Conservation (phyloP, 495 filamentous ascomycete genomes). For the Xylaria curta region DNA sequence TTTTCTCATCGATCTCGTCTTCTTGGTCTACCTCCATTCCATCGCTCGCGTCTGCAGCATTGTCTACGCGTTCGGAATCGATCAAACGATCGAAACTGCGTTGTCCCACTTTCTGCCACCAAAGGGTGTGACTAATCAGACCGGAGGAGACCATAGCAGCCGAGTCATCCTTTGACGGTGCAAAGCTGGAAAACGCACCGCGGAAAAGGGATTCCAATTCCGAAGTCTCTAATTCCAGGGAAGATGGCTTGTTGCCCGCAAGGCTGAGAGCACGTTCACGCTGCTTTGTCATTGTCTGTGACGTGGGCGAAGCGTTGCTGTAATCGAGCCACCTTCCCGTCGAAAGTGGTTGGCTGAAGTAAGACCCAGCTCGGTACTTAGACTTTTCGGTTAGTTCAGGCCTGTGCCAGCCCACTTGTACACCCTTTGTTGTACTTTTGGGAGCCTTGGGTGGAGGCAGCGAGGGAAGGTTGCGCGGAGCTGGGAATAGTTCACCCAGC, state of each 20-base stretch:
- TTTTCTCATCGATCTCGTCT: slow-evolving; percentile 51
- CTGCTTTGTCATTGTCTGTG: slow-evolving; percentile 68
- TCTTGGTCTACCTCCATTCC: slow-evolving; percentile 37
- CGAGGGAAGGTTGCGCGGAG: slow-evolving; percentile 68
- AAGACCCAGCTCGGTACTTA: slow-evolving; percentile 61
- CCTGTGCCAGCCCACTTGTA: slow-evolving; percentile 67
- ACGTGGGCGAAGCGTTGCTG: slow-evolving; percentile 62
- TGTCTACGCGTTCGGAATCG: slow-evolving; percentile 48
- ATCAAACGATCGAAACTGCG: slow-evolving; percentile 58
- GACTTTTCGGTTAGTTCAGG: slow-evolving; percentile 60
- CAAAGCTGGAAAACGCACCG: slow-evolving; percentile 87
- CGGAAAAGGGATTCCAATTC: slow-evolving; percentile 78
- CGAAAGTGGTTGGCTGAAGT: slow-evolving; percentile 61
- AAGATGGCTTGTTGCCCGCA: slow-evolving; percentile 63
- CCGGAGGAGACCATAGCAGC: slow-evolving; percentile 74
- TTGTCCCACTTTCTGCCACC: slow-evolving; percentile 82
- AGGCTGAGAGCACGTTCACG: slow-evolving; percentile 74
- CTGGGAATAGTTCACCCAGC: slow-evolving; percentile 80
- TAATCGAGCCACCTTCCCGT: slow-evolving; percentile 75
- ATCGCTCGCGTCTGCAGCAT: slow-evolving; percentile 45
- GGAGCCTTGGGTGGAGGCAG: slow-evolving; percentile 75
- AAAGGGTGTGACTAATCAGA: slow-evolving; percentile 71
- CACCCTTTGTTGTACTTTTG: slow-evolving; percentile 66
- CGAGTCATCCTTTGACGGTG: slow-evolving; percentile 81
- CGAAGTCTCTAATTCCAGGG: slow-evolving; percentile 60